Conservation (phyloP, 2,329 filamentous ascomycete species). For the Colletotrichum cereale region DNA sequence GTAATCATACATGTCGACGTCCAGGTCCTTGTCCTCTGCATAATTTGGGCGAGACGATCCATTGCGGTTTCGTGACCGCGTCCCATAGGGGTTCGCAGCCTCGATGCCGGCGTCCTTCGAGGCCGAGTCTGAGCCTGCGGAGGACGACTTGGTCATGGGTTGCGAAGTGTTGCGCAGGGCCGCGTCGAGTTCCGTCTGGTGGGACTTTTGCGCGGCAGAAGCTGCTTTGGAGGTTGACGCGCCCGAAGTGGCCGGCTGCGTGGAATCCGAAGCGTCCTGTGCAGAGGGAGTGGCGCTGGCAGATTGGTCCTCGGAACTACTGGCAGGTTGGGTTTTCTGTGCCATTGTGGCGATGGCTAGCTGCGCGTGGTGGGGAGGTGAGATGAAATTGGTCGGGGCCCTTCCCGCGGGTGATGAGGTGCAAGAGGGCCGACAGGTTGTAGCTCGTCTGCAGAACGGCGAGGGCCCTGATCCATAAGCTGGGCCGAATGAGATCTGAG, state of each 20-base stretch:
- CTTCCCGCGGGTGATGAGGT: conserved; percentile 38
- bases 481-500: conserved; percentile 8
- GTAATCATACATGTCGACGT: conserved; percentile 86
- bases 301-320: conserved; percentile 40
- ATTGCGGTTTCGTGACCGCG: conserved; percentile 89
- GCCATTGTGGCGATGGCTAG: conserved; percentile 38
- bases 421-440: conserved; percentile 40
- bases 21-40: conserved; percentile 91
- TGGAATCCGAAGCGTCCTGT: conserved; percentile 39
- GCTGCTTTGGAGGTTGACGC: conserved; percentile 33
- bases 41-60: conserved; percentile 90
- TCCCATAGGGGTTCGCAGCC: conserved; percentile 83
- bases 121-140: conserved; percentile 58
- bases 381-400: conserved; percentile 31
- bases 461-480: conserved; percentile 33
- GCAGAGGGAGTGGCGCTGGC: conserved; percentile 40
- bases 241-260: conserved; percentile 31
- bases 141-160: conserved; percentile 62
- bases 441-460: conserved; percentile 34
- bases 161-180: conserved; percentile 52
- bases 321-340: conserved; percentile 38
- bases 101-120: conserved; percentile 63
- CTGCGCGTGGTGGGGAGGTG: conserved; percentile 27
- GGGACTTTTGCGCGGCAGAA: conserved; percentile 44
- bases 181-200: conserved; percentile 50